Base-by-base conservation (phyloP, 371 early-diverging fungal genomes). In the Massospora cicadina region DNA sequence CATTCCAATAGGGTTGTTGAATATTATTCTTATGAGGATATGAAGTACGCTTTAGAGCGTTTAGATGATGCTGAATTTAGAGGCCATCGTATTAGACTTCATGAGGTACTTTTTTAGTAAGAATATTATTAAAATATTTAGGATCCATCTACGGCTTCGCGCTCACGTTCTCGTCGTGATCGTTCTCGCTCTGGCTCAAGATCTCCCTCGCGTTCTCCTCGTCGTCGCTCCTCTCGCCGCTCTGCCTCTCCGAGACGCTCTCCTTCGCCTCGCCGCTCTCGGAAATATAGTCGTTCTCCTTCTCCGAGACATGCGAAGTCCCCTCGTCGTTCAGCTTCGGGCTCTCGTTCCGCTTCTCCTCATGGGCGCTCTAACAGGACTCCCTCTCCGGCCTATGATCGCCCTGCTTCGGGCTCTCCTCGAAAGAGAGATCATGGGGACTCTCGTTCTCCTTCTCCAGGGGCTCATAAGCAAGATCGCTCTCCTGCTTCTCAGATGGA, bases 51-150 rank as follows among this genome's bases (percentile, higher is more conserved):
- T 33, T 73, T 94, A 54, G 80, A 81, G 69, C 85, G 84, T 76
- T 81, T 91, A 71, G 83, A 94, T 65, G 90, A 87, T 69, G 81
- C 82, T 69, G 94, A 93, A 33, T 80, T 90, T 74, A 81, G 88
- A 43, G 96, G 94, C 31, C 77, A 81, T 66, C 75, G 80, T 43
- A 78, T 96, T 21, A 70, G 69, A 65, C 81, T 96, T 55, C 83
- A 83, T 65, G 88, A 89, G 78, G 90, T 87, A 78, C 71, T 29
- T 70, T 32, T 23, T 1, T 27, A 5, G 3, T 30, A 2, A 24
- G 7, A 12, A 12, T 25, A 27, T 55, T 64, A 21, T 12, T 17
- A 58, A 62, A 27, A 55, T 25, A 43, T 60, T 23, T 27, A 56
- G 54, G 56, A 64, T 56, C 26, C 58, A 17, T 57, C 58, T 63